These are phyloP conservation scores for Toxicodendron radicans DNA, from an alignment of 345 rosid genomes.

Conservation along the genomic window DNA sequence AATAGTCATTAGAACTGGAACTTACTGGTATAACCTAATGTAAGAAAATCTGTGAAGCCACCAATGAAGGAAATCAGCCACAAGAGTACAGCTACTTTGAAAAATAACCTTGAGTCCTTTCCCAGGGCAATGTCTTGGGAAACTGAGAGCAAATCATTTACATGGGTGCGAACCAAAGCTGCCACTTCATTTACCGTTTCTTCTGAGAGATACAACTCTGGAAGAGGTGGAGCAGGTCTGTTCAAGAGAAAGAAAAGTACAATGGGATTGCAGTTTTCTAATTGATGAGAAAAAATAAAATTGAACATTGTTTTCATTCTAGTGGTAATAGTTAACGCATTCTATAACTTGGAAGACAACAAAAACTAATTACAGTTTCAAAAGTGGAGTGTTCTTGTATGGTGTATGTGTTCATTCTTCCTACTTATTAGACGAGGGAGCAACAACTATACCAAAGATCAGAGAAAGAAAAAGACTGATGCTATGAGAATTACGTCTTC, in stretches of 20 bases:
- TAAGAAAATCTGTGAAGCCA: conserved; percentile 69
- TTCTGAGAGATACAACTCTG: conserved; percentile 70
- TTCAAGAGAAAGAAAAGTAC: conserved; percentile 15
- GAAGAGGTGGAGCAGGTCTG: conserved; percentile 95
- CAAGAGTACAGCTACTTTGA: conserved; percentile 57
- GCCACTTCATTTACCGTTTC: conserved; percentile 53
- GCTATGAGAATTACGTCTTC: too few species aligned
- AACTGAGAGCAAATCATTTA: conserved; percentile 61
- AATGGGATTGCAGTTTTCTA: conserved; percentile 16
- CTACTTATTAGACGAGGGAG: too few species aligned
- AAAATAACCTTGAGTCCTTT: conserved; percentile 62
- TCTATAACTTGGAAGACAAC: neutral
- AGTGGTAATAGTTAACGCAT: neutral
- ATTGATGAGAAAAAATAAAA: neutral
- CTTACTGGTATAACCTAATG: conserved; percentile 74
- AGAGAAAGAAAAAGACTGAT: too few species aligned
- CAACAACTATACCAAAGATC: too few species aligned
- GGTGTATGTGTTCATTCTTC: too few species aligned
- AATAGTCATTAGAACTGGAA: neutral
- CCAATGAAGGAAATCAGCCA: conserved; percentile 62
- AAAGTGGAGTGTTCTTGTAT: too few species aligned
- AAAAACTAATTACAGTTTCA: neutral
- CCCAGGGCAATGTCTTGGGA: conserved; percentile 78
- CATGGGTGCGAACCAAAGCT: conserved; percentile 37
- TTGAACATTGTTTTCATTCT: neutral